Conservation (phyloP, 805 yeast genomes). For the Kodamaea restingae region DNA sequence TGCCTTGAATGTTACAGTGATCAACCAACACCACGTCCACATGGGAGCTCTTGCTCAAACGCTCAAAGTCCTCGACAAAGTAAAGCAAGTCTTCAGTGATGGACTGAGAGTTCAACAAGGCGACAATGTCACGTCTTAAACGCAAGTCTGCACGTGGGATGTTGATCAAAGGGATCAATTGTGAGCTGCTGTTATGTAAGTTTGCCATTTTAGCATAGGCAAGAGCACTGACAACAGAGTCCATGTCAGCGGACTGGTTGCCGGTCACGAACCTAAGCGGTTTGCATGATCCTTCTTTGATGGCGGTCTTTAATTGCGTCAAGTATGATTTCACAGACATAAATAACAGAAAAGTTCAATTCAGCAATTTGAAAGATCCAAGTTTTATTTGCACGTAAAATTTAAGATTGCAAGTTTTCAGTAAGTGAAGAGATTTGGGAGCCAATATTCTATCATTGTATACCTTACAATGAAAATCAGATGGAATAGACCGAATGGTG, state of each 20-base stretch:
- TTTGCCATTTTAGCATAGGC: slow-evolving; percentile 60
- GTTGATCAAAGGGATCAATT: slow-evolving; percentile 68
- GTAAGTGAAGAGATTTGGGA: too few species aligned
- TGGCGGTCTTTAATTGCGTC: slow-evolving; percentile 15
- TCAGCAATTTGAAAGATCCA: not conserved
- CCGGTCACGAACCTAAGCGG: slow-evolving; percentile 57
- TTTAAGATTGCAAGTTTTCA: too few species aligned
- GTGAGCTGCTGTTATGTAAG: slow-evolving; percentile 24
- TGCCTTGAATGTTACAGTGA: slow-evolving; percentile 68
- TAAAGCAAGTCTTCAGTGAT: slow-evolving; percentile 50
- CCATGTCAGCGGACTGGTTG: slow-evolving; percentile 84
- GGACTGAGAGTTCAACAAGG: slow-evolving; percentile 44
- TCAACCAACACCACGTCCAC: slow-evolving; percentile 66
- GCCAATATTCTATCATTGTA: too few species aligned
- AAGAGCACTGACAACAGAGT: slow-evolving; percentile 77
- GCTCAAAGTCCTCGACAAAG: slow-evolving; percentile 64
- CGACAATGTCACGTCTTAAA: slow-evolving; percentile 67
- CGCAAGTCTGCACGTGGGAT: slow-evolving; percentile 62
- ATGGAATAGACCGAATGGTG: too few species aligned
- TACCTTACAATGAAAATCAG: too few species aligned
- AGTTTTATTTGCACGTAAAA: too few species aligned
- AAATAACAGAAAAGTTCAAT: not conserved
- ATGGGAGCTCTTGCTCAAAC: slow-evolving; percentile 10
- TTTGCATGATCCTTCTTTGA: slow-evolving; percentile 11
- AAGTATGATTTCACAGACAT: slow-evolving; percentile 25